Evolutionary conservation across 176 grass and related monocot species (phyloP).

Genomic region (maize (Zea mays)): DNA sequence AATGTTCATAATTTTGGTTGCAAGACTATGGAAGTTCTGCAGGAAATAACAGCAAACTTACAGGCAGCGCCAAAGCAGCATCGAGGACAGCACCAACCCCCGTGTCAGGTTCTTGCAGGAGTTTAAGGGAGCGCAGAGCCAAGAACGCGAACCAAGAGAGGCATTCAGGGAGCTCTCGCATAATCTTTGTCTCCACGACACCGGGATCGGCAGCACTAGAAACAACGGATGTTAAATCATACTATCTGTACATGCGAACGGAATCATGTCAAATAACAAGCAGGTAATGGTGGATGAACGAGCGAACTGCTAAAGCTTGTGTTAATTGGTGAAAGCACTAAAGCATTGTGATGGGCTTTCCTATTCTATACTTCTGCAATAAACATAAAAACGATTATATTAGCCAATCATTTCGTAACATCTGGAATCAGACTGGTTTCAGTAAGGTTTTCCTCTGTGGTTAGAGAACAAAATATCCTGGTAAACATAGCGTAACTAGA

Average conservation of each 20-base stretch:
- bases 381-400: conserved; percentile 16
- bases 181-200: conserved; percentile 72
- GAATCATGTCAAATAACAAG: conserved; percentile 14
- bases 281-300: neutral
- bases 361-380: conserved; percentile 9
- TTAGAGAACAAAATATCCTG: neutral
- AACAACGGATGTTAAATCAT: conserved; percentile 8
- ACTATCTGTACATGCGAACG: neutral
- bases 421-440: neutral
- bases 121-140: conserved; percentile 46
- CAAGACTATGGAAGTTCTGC: neutral
- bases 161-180: conserved; percentile 69
- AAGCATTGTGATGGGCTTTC: conserved; percentile 14
- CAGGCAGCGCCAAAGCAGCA: conserved; percentile 66
- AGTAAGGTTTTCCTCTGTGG: neutral
- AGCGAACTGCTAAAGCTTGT: neutral
- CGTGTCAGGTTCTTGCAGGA: conserved; percentile 54
- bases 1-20: neutral
- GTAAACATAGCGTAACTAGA: neutral
- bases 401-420: neutral
- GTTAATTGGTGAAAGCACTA: neutral
- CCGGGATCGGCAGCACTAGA: conserved; percentile 84
- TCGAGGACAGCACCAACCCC: conserved; percentile 73
- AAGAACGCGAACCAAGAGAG: conserved; percentile 58
- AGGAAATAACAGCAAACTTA: conserved; percentile 39